These are phyloP conservation scores for Pseudocercospora fijiensis DNA, from an alignment of 2,329 filamentous ascomycete genomes.

Conservation along the genomic window DNA sequence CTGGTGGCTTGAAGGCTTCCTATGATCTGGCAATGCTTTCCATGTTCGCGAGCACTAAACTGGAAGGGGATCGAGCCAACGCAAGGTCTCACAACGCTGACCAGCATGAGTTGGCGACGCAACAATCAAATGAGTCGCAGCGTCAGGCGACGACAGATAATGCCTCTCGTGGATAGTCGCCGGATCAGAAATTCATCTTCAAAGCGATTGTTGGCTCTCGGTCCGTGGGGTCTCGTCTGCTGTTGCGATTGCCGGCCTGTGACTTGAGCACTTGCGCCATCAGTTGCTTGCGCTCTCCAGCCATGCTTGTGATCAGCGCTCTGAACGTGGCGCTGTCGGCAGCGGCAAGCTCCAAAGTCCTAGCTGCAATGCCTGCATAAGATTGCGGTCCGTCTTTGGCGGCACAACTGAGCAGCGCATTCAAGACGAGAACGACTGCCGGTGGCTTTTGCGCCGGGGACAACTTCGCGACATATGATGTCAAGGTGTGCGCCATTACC, in stretches of 20 bases:
- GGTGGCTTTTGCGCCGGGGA: slow-evolving; percentile 43
- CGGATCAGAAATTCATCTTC: slow-evolving; percentile 76
- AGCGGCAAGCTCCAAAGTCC: slow-evolving; percentile 78
- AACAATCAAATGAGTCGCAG: not conserved
- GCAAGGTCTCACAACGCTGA: not conserved
- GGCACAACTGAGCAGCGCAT: slow-evolving; percentile 73
- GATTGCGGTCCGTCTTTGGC: slow-evolving; percentile 51
- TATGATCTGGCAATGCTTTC: slow-evolving; percentile 39
- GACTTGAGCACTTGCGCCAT: slow-evolving; percentile 64
- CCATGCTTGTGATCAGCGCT: slow-evolving; percentile 69
- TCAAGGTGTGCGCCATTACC: slow-evolving; percentile 71
- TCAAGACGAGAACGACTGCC: slow-evolving; percentile 72
- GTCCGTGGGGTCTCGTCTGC: slow-evolving; percentile 45
- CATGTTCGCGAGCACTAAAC: slow-evolving; percentile 27
- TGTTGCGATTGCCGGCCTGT: slow-evolving; percentile 44
- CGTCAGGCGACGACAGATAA: not conserved
- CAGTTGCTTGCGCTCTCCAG: slow-evolving; percentile 66
- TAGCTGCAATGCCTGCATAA: slow-evolving; percentile 70
- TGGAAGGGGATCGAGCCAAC: not conserved
- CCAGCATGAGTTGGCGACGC: not conserved
- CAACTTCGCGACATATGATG: slow-evolving; percentile 62
- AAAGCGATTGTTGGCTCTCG: slow-evolving; percentile 78
- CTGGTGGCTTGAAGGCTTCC: slow-evolving; percentile 62
- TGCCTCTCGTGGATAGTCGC: not conserved
- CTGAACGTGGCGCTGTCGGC: slow-evolving; percentile 72